phyloP scores from a whole-genome alignment of 805 yeast species.

The Starmerella powellii region DNA sequence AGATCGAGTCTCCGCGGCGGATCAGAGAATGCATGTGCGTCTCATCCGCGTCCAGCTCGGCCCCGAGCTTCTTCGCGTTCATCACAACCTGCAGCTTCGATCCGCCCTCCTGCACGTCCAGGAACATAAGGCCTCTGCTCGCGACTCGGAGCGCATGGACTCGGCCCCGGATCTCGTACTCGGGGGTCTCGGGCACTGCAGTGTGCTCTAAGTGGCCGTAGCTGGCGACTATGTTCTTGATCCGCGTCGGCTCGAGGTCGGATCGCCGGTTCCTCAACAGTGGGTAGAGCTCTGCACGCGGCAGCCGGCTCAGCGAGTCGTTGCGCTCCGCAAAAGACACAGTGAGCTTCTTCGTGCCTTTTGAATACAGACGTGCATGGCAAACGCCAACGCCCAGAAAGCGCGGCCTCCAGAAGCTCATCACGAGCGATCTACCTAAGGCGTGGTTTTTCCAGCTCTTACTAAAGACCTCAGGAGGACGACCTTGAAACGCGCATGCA shows the following conservation, averaged over 20 bases:
- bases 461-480: too few relatives aligned
- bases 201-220: slow-evolving; percentile 10
- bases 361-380: too few relatives aligned
- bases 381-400: too few relatives aligned
- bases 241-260: not conserved
- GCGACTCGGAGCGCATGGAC: slow-evolving; percentile 46
- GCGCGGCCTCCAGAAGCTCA: too few relatives aligned
- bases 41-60: slow-evolving; percentile 34
- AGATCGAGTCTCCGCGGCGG: slow-evolving; percentile 60
- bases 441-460: too few relatives aligned
- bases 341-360: slow-evolving; percentile 9
- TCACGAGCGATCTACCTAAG: too few relatives aligned
- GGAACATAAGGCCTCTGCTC: slow-evolving; percentile 56
- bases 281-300: slow-evolving; percentile 9
- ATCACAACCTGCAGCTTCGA: slow-evolving; percentile 49
- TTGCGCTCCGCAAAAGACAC: slow-evolving; percentile 20
- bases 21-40: slow-evolving; percentile 34
- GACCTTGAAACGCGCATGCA: too few relatives aligned
- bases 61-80: slow-evolving; percentile 34
- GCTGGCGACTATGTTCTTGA: slow-evolving; percentile 1
- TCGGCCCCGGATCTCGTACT: slow-evolving; percentile 36
- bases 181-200: slow-evolving; percentile 9
- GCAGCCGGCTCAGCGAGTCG: slow-evolving; percentile 1
- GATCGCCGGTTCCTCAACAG: slow-evolving; percentile 4
- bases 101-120: slow-evolving; percentile 51